phyloP scores from a whole-genome alignment of 2,329 filamentous ascomycete genomes.

The Arachnomyces sp. region DNA sequence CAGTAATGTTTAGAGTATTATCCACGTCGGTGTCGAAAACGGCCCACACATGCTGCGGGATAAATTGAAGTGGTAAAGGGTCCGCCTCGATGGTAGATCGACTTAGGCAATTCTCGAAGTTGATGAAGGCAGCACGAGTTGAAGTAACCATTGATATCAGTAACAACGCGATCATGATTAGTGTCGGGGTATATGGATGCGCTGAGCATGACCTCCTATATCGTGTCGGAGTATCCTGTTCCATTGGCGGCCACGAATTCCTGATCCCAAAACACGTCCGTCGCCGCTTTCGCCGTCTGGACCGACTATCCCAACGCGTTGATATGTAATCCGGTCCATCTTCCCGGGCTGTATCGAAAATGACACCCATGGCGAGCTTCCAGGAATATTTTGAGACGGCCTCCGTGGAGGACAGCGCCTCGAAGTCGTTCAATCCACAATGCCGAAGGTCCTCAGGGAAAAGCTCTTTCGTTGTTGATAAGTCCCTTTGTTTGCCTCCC shows the following conservation, averaged over 20 bases:
- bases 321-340: conserved; percentile 7
- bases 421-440: conserved; percentile 29
- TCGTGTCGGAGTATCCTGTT: too few relatives aligned
- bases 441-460: conserved; percentile 17
- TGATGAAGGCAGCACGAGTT: conserved; percentile 58
- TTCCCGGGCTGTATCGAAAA: conserved; percentile 18
- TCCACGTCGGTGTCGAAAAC: conserved; percentile 55
- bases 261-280: too few relatives aligned
- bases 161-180: conserved; percentile 17
- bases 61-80: conserved; percentile 66
- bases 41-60: conserved; percentile 67
- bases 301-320: not conserved
- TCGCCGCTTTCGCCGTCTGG: too few relatives aligned
- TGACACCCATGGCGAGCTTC: conserved; percentile 25
- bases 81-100: conserved; percentile 51
- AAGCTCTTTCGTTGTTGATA: not conserved
- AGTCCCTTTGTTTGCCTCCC: not conserved
- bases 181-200: conserved; percentile 9
- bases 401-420: conserved; percentile 37
- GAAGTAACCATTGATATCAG: conserved; percentile 28
- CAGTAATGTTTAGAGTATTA: conserved; percentile 59
- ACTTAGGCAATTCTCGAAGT: conserved; percentile 76
- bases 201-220: not conserved
- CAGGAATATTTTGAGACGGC: conserved; percentile 27
- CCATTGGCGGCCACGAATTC: too few relatives aligned